phyloP scores from a whole-genome alignment of 2,329 filamentous ascomycete genomes.

The Colletotrichum navitas region DNA sequence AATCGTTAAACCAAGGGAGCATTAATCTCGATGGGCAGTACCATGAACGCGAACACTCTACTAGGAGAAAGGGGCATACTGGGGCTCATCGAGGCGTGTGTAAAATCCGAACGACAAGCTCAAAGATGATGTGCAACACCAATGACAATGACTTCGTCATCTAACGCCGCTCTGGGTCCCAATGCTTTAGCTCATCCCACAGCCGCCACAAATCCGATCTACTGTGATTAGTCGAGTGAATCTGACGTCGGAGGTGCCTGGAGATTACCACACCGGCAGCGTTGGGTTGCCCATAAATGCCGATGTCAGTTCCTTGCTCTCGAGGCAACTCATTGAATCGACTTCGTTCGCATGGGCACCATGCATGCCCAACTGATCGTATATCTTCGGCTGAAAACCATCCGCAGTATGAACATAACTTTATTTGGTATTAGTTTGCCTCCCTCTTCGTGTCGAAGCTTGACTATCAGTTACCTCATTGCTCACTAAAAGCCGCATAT shows the following conservation, averaged over 20 bases:
- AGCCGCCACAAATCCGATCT: neutral
- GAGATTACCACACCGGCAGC: slow-evolving; percentile 1
- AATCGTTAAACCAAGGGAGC: neutral
- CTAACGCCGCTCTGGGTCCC: neutral
- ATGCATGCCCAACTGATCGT: neutral
- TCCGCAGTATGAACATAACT: neutral
- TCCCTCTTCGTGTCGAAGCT: too few relatives aligned
- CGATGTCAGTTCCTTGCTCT: neutral
- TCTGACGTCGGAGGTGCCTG: neutral
- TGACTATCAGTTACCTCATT: neutral
- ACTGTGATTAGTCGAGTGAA: neutral
- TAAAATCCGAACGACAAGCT: neutral
- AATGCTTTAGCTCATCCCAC: neutral
- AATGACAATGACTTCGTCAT: slow-evolving; percentile 1
- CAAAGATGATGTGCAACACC: neutral
- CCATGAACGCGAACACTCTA: neutral
- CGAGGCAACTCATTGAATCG: neutral
- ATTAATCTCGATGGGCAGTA: neutral
- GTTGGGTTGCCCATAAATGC: neutral
- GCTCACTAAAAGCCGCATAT: neutral
- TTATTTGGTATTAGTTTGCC: neutral
- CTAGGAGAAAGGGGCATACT: neutral
- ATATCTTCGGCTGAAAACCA: neutral
- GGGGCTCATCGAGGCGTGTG: neutral
- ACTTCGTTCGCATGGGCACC: neutral